Evolutionary conservation across 75 land plant species (phyloP), one percentile per base, ranked within the genome.

Genomic region (Sequoia sempervirens): DNA sequence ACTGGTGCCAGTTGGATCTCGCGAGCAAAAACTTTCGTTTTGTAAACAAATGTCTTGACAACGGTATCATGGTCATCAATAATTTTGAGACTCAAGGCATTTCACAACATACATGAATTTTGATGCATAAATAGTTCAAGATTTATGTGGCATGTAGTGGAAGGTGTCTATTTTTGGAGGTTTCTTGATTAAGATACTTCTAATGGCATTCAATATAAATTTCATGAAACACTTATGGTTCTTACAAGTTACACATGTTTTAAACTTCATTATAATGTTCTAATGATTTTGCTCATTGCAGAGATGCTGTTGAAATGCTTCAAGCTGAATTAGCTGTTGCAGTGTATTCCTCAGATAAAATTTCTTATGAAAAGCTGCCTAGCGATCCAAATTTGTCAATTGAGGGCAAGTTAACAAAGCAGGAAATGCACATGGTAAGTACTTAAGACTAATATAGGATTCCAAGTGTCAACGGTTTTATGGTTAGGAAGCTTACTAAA

Each of bases 241-340:
- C 30, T 75, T 17, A 75, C 46, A 6, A 81, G 15, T 81, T 34
- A 34, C 36, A 34, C 36, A 34, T 34, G 18, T 26, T 32, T 8
- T 3, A 47, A 28, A 26, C 30, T 47, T 81, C 61, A 43, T 41
- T n/a, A 43, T 28, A 0, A 73, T 45, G 18, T 50, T 10, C 36
- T 82, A 50, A 15, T 75, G 40, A 54, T 64, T 64, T 20, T 58
- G 38, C 11, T 75, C 38, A 68, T 87, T 80, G 41, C 88, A 96
- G 98, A 91, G 91, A 87, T 91, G 98, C 94, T 38, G 64, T 94
- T 45, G 98, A 96, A 61, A 81, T 96, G 56, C 82, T 94, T 47
- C 96, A 96, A 76, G 83, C 88, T 41, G 96, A 96, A 82, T 34
- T 89, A 30, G 86, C 50, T 86, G 88, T 86, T 50, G 81, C 45